Evolutionary conservation across 305 asterid genomes (phyloP), one percentile per base, ranked within the genome.

Genomic region (Euphrasia arctica): DNA sequence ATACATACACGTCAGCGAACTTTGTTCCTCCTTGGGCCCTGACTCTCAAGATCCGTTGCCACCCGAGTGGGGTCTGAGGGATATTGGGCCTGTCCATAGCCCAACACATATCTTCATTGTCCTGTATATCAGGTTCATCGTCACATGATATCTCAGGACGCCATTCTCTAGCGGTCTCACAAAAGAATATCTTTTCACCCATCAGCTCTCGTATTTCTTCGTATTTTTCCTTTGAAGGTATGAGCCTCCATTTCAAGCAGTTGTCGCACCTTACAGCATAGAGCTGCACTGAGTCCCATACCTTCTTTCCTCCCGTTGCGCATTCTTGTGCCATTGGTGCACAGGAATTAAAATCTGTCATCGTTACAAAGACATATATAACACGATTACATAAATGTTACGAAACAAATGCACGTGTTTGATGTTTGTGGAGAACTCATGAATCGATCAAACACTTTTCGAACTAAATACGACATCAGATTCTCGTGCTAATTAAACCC

Each of bases 121-220:
- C 67, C 45, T 69, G 31, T 1, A 81, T n/a, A 36, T 81, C 86
- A 3, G 79, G 54, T 25, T 79, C 83, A 39, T 77, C 83, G 0
- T 70, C 71, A 51, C 96, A 90, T 1, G 90, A 77, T 51, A 82
- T 51, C 0, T 77, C 65, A 5, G 88, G 89, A 31, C 72, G 64
- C 96, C 95, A 88, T 54, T 82, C 84, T 2, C 84, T 74, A 57
- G 89, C 92, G 0, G 27, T 77, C 62, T 85, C 78, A 66, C 93
- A 85, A n/a, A 65, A 13, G 58, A 85, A 83, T 29, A 84, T 79
- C 2, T 50, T 56, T 65, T 81, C 77, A 18, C 56, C 39, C 10
- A 83, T 74, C 55, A 28, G 74, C 31, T 78, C 88, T 54, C 88
- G 62, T 59, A 85, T 85, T 67, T 79, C 79, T 63, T 83, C 90